Evolutionary conservation across 768 basidiomycete genomes (phyloP), one percentile per base, ranked within the genome.

Genomic region (Trametes cubensis): DNA sequence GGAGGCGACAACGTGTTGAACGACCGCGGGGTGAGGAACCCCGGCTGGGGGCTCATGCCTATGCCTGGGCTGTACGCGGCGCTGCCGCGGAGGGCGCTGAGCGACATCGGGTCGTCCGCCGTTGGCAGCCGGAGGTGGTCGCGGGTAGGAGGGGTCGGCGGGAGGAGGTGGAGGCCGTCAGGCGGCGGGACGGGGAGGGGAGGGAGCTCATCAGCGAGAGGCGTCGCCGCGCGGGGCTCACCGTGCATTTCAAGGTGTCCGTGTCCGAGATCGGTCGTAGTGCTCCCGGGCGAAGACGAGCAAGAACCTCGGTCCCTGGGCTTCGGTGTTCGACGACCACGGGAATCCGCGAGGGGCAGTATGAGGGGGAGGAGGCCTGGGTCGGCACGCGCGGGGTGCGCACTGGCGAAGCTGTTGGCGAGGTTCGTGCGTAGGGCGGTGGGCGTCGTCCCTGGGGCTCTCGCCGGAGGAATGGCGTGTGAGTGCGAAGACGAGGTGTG

Each of bases 1-100:
- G 63, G 58, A 34, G 63, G 63, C 54, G 63, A 59, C 54, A 59
- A 64, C 47, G 63, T 55, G 45, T 54, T 51, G 58, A 60, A 64
- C 48, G 63, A 60, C 21, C 63, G 46, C 46, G 63, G 63, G 34
- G 63, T 64, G 39, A 64, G 54, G 26, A 39, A 58, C 11, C 63
- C 63, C n/a, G 53, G 58, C 21, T 45, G 46, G 17, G 55, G 34
- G 11, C 46, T 45, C 48, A 23, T 14, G 45, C 45, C 23, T 21
- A 21, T 14, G 21, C 45, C 20, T 4, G 45, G 25, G 48, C 53
- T 57, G 49, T 60, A 60, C 55, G 55, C 6, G 30, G 48, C 48
- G 26, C 58, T 34, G 34, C 34, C 34, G 58, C 62, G 59, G 59
- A 10, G 48, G 28, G 48, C 17, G 25, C 25, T 17, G 14, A 28